Base-by-base conservation (phyloP, 2,329 filamentous ascomycete species). In the Bipolaris cookei region DNA sequence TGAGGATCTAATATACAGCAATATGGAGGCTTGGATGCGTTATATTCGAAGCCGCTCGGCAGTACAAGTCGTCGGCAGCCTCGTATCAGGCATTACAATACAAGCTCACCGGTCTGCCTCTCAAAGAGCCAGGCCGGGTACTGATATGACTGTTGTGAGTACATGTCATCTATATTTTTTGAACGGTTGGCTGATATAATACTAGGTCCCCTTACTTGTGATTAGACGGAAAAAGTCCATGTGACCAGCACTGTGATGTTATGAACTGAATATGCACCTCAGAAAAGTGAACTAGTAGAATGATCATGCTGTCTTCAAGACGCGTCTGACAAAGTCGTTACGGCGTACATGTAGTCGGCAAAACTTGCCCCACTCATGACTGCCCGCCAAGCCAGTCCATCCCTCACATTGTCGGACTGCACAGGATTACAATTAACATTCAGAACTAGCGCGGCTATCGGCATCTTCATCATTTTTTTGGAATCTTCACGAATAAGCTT, bases 51-150 rank as follows among this genome's bases (percentile, higher is more conserved):
- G 30, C 28, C 20, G 43, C n/a, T 11, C 39, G 18, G 39, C 21
- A 42, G 25, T 16, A 16, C 25, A 20, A 7, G 34, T 14, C 39
- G 45, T 18, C 43, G 18, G 30, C 21, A 42, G 18, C 42, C 41
- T 34, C 32, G 13, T 45, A 43, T 14, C 21, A 54, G 18, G 35
- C 16, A 37, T 55, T 42, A 30, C 34, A 56, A 56, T 56, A 56
- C 45, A 32, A 67, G 63, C 54, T 41, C 46, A 51, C 65, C 62
- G 64, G 61, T 49, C 57, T 66, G 59, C 53, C 43, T 52, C 18
- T 21, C 11, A 3, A 0, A 20, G 56, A 38, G 54, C 55, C 55
- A 61, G 56, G 64, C 46, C 64, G 64, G 64, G 54, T 35, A 48
- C 51, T 54, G 34, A 47, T 38, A 51, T 39, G 30, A 54, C n/a